Conservation (phyloP, 768 basidiomycete species). For the Auricularia auricula-judae region DNA sequence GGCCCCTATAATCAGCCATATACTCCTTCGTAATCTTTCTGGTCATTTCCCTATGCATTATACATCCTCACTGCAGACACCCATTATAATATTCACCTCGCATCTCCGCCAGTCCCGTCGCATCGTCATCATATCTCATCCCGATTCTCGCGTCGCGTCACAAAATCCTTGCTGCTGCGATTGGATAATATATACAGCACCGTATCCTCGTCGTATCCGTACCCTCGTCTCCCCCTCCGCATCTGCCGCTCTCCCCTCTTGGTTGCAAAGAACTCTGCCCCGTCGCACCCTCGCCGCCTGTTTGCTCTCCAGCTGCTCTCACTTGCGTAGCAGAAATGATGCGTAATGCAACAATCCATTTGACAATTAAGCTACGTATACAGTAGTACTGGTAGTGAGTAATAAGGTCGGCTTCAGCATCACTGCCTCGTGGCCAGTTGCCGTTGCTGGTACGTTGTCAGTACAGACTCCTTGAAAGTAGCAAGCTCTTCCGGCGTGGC, state of each 20-base stretch:
- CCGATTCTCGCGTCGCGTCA: not conserved
- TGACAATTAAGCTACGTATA: not conserved
- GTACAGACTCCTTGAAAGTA: no score
- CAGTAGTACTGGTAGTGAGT: no score
- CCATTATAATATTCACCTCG: not conserved
- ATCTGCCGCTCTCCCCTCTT: not conserved
- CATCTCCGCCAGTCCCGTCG: not conserved
- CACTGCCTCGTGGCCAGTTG: not conserved
- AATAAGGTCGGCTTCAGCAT: not conserved
- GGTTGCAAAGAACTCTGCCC: not conserved
- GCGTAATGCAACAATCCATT: not conserved
- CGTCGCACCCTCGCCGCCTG: not conserved
- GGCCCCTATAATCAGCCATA: no score
- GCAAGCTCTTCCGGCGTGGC: no score
- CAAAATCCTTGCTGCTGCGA: not conserved
- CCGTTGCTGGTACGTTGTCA: not conserved
- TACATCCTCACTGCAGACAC: not conserved
- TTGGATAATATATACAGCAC: slow-evolving; percentile 1
- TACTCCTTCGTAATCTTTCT: not conserved
- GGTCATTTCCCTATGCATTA: not conserved
- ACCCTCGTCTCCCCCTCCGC: not conserved
- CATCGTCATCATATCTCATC: not conserved
- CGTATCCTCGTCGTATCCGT: not conserved
- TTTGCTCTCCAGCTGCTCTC: not conserved
- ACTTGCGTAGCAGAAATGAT: not conserved